phyloP scores from a whole-genome alignment of 202 grass and related monocot species.

The Saccharum hybrid region DNA sequence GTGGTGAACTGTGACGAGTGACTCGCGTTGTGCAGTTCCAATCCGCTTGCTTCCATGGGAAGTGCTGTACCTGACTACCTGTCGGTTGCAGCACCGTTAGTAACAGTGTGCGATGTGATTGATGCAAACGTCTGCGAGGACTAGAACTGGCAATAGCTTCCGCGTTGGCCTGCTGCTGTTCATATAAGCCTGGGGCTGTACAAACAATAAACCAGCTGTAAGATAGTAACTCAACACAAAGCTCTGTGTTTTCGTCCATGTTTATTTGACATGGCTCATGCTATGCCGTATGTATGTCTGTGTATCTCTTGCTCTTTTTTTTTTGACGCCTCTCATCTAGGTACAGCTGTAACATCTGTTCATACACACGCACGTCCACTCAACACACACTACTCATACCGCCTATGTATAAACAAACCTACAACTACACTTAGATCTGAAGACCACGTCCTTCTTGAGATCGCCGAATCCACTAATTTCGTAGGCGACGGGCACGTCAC shows the following conservation, averaged over 20 bases:
- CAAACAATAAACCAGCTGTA: conserved; percentile 8
- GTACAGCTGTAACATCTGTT: no score
- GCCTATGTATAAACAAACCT: no score
- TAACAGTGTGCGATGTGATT: neutral
- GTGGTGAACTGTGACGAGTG: conserved; percentile 44
- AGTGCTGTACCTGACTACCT: neutral
- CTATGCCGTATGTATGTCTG: neutral
- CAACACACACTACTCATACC: no score
- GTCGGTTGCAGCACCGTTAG: neutral
- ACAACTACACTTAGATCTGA: no score
- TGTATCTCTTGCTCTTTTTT: neutral
- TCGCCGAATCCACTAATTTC: no score
- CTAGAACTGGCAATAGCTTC: neutral
- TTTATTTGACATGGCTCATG: neutral
- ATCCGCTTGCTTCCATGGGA: neutral
- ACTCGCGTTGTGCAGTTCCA: conserved; percentile 6
- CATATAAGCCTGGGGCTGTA: conserved; percentile 3
- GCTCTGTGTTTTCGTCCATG: neutral
- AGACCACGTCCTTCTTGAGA: no score
- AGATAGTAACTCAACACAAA: neutral
- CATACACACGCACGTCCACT: no score
- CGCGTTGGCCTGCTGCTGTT: conserved; percentile 1
- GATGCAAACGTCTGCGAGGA: neutral
- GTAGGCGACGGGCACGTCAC: no score
- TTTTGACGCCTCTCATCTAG: no score